Base-by-base conservation (phyloP, 257 asterid genomes). In the Nicotiana benthamiana region DNA sequence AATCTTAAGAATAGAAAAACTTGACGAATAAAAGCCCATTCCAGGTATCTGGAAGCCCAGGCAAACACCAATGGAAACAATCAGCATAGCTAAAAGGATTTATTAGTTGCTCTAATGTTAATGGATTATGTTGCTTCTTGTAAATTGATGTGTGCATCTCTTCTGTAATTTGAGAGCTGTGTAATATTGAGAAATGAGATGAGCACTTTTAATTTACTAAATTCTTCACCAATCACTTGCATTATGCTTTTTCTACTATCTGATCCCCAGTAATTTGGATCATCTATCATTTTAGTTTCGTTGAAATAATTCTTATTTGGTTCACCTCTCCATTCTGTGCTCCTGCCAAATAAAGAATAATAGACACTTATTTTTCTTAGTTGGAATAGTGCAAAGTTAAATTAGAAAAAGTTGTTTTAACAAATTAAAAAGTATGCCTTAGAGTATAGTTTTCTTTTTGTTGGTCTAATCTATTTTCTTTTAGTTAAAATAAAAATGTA, bases 1-100 rank as follows among this genome's bases (percentile, higher is more conserved):
- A 18, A 6, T 56, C 9, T 56, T 26, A 56, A 56, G 62, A 4
- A 56, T 56, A 56, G 8, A 56, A n/a, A 18, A 56, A 12, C 4
- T 56, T 56, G 20, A 26, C 20, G 4, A 56, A 56, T 56, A 56
- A n/a, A 56, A 56, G 62, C 4, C n/a, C 62, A 18, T 56, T 56
- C 62, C 62, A 56, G 7, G 62, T 56, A 56, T 56, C 62, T 56
- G n/a, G 62, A 56, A 56, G 62, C 2, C 62, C 62, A 1, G 97
- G 98, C 48, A 93, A 77, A 54, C 98, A 93, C 98, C 98, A 93
- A 28, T 93, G 98, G 4, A 92, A 87, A 86, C 98, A 93, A 60
- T 93, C 97, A 0, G 98, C 96, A 17, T 87, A 91, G 80, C 89
- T 84, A 2, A 9, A 66, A 0, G 96, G 94, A 43, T 89, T 82